Evolutionary conservation across 2,329 filamentous ascomycete species (phyloP).

Genomic region (Calonectria pteridis): DNA sequence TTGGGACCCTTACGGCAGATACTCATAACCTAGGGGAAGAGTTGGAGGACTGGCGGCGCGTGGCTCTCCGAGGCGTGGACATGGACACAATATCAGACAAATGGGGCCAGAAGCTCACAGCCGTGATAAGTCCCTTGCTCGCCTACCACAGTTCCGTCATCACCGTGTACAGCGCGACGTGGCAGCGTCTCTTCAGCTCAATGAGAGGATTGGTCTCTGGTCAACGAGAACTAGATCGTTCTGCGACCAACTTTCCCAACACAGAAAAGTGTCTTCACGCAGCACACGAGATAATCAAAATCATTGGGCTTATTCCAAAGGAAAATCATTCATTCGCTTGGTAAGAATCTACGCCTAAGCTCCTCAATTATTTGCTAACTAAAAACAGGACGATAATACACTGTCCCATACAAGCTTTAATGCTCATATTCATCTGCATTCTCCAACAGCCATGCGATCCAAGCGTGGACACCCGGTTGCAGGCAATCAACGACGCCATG

Average conservation of each 20-base stretch:
- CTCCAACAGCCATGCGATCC: slow-evolving; percentile 13
- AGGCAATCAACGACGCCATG: slow-evolving; percentile 16
- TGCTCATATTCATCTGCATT: slow-evolving; percentile 18
- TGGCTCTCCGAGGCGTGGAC: slow-evolving; percentile 1
- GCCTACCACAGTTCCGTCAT: slow-evolving; percentile 17
- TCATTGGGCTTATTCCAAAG: neutral
- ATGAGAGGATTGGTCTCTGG: slow-evolving; percentile 3
- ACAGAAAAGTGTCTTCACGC: slow-evolving; percentile 13
- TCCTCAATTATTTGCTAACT: neutral
- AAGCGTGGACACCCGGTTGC: neutral
- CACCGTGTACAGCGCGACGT: slow-evolving; percentile 11
- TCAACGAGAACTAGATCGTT: slow-evolving; percentile 1
- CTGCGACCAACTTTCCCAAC: slow-evolving; percentile 5
- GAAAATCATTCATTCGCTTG: slow-evolving; percentile 7
- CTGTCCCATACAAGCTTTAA: slow-evolving; percentile 14
- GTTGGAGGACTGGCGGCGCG: neutral
- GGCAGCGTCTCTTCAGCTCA: slow-evolving; percentile 14
- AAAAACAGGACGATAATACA: neutral
- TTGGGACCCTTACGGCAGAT: neutral
- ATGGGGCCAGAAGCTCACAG: slow-evolving; percentile 13
- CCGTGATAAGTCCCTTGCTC: slow-evolving; percentile 11
- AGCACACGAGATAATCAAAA: slow-evolving; percentile 18
- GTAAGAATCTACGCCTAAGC: neutral
- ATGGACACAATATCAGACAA: neutral
- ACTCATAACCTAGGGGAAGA: slow-evolving; percentile 4